phyloP scores from a whole-genome alignment of 2,329 filamentous ascomycete species.

The Trichoderma asperellum region DNA sequence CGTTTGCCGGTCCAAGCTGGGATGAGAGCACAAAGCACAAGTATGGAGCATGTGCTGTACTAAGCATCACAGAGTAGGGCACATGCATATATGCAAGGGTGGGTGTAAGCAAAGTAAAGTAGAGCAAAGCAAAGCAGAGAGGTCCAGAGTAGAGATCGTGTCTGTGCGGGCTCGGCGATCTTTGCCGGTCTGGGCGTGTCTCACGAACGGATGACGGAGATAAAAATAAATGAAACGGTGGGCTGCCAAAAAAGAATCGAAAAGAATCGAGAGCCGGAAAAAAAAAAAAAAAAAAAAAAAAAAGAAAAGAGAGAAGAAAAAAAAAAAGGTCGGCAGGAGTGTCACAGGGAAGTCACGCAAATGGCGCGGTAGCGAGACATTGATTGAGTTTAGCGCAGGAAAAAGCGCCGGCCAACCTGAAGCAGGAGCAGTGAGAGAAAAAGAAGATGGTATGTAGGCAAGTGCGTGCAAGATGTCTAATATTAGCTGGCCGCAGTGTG shows the following conservation, averaged over 20 bases:
- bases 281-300: no score
- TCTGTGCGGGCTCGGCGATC: conserved; percentile 11
- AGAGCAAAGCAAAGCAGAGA: no score
- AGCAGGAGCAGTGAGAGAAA: conserved; percentile 10
- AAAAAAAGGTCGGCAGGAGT: background rate
- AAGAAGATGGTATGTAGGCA: background rate
- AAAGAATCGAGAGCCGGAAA: background rate
- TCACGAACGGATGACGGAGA: background rate
- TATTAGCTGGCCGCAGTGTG: background rate
- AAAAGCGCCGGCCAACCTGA: conserved; percentile 25
- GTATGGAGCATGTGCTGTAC: no score
- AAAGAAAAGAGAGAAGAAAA: no score
- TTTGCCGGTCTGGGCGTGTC: background rate
- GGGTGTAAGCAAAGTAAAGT: background rate
- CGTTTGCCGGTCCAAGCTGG: background rate
- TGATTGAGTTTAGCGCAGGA: conserved; percentile 1
- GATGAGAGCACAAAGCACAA: no score
- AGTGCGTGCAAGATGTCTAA: no score
- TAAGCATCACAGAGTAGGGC: background rate
- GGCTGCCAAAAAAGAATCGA: background rate
- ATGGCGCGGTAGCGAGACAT: conserved; percentile 6
- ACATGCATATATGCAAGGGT: background rate
- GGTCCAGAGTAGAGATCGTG: background rate
- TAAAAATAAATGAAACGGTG: conserved; percentile 4
- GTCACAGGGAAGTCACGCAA: background rate